These are phyloP conservation scores for Lolium perenne DNA, from an alignment of 176 grass and related monocot species.

Conservation along the genomic window DNA sequence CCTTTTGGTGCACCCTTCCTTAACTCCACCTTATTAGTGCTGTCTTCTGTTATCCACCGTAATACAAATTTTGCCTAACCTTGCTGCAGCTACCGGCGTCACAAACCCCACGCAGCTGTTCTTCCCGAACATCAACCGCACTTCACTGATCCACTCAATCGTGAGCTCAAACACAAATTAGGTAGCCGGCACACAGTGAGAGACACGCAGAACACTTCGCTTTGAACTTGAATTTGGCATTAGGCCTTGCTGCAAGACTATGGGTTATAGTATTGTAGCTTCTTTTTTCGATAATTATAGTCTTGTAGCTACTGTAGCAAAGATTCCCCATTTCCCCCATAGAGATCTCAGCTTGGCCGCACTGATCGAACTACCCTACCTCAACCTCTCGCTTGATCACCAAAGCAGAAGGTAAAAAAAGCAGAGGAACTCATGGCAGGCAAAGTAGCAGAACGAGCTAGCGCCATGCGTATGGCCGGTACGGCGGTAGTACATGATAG, in stretches of 20 bases:
- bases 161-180: neutral
- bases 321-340: constrained; percentile 5
- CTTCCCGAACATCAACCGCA: neutral
- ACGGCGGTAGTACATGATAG: neutral
- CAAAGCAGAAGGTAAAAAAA: neutral
- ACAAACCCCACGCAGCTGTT: neutral
- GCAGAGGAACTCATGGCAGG: neutral
- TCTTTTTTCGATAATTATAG: too few species aligned
- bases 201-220: neutral
- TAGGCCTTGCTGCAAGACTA: neutral
- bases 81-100: neutral
- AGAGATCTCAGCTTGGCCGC: neutral
- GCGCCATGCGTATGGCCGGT: neutral
- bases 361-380: neutral
- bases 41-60: neutral
- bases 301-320: neutral
- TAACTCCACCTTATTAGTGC: neutral
- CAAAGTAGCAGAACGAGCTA: neutral
- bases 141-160: constrained; percentile 15
- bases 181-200: neutral
- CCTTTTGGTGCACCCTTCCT: constrained; percentile 13
- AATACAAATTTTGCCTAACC: neutral
- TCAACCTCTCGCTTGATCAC: neutral
- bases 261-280: neutral
- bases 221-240: constrained; percentile 4